A percentile compares a stretch with the other conserved stretches of the same genome.
phyloP scores from a whole-genome alignment of 2,329 filamentous ascomycete genomes.

The Sphaerulina musiva region DNA sequence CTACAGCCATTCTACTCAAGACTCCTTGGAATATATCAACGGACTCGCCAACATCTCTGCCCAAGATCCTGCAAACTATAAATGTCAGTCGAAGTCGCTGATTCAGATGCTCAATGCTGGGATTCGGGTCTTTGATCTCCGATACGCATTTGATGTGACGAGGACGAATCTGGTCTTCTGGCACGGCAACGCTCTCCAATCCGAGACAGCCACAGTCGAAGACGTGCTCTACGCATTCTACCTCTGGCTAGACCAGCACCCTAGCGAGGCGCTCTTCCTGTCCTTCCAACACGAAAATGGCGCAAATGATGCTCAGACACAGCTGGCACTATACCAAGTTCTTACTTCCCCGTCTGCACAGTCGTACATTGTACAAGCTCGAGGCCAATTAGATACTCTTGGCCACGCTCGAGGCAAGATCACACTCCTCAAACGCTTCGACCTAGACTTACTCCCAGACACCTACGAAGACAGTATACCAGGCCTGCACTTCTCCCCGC shows the following conservation, averaged over 20 bases:
- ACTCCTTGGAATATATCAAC: constrained; percentile 37
- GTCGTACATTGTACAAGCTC: constrained; percentile 37
- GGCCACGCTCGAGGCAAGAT: constrained; percentile 37
- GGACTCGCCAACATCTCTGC: constrained; percentile 35
- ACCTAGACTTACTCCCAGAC: constrained; percentile 36
- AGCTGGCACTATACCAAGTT: constrained; percentile 35
- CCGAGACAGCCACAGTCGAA: constrained; percentile 40
- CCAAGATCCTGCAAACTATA: constrained; percentile 35
- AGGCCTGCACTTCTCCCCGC: constrained; percentile 44
- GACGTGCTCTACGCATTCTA: constrained; percentile 46
- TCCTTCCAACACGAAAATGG: constrained; percentile 45
- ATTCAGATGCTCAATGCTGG: constrained; percentile 41
- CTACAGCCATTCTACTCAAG: constrained; percentile 41
- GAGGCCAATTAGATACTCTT: constrained; percentile 34
- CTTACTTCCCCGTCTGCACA: constrained; percentile 38
- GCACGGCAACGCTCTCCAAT: constrained; percentile 43
- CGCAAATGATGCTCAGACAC: constrained; percentile 34
- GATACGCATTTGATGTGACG: constrained; percentile 45
- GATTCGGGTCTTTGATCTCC: constrained; percentile 47
- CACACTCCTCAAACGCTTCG: constrained; percentile 43
- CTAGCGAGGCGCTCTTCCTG: constrained; percentile 42
- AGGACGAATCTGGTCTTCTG: constrained; percentile 45
- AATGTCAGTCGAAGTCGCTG: constrained; percentile 41
- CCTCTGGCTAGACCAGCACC: constrained; percentile 44
- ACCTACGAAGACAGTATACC: constrained; percentile 37